Evolutionary conservation across 2,329 filamentous ascomycete genomes (phyloP), one percentile per base, ranked within the genome.

Genomic region (Akanthomyces lecanii): DNA sequence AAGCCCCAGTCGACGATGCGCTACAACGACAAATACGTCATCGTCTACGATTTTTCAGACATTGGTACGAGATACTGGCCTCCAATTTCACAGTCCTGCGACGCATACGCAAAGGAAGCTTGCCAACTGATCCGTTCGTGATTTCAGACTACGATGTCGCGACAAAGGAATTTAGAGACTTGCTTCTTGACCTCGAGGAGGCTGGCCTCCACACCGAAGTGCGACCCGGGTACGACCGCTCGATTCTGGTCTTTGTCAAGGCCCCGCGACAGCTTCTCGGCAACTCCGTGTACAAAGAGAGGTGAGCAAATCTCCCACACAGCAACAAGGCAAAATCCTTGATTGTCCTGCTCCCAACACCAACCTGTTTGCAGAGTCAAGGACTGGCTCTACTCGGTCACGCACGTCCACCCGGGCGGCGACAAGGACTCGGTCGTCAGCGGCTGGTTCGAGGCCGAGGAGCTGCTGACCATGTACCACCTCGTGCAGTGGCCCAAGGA

Each of bases 321-420:
- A 7, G 6, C 28, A 21, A 21, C 21, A 21, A 21, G 21, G 21
- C 21, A 21, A 21, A 21, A 30, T 30, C 1, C 16, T 21, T 48
- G 33, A 11, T 14, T 51, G 25, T 10, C 18, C 42, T 23, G 44
- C 18, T n/a, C 4, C 40, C 33, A 28, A 47, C 40, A 25, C 47
- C 25, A 12, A 23, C 36, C 16, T 44, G 38, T 52, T 12, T 11
- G 25, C 63, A 90, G 89, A 68, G 85, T 91, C 38, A 88, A 87
- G 67, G 89, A 92, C 72, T 92, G 88, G 88, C 80, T 92, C 25
- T 85, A 89, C 71, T 88, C 88, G 50, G 85, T 91, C 65, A 83
- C 84, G 50, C 80, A 86, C 52, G 81, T 81, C 47, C 85, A 89
- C 59, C 89, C 89, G 0, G 79, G 79, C 75, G 65, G 80, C 79